These are phyloP conservation scores for Hydnomerulius pinastri DNA, from an alignment of 768 basidiomycete genomes.

Conservation along the genomic window DNA sequence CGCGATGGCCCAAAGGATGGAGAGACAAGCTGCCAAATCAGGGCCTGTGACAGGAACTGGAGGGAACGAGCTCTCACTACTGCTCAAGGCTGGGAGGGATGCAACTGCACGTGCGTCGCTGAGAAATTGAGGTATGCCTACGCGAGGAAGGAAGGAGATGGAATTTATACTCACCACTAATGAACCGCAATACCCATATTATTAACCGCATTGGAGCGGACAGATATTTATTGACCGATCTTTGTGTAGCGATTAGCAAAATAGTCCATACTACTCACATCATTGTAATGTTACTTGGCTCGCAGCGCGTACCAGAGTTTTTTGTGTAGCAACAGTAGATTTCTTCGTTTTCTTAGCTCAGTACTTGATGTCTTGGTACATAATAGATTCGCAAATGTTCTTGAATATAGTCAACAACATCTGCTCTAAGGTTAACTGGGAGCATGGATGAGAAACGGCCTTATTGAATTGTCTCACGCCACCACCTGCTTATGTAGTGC, in stretches of 20 bases:
- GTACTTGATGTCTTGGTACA: background rate
- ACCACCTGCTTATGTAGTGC: slow-evolving; percentile 4
- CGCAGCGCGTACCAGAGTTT: slow-evolving; percentile 7
- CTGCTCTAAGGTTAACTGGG: too few species aligned
- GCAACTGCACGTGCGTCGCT: slow-evolving; percentile 72
- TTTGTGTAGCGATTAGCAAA: slow-evolving; percentile 30
- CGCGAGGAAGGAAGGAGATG: background rate
- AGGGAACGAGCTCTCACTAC: slow-evolving; percentile 77
- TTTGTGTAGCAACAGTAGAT: slow-evolving; percentile 20
- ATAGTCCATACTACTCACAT: slow-evolving; percentile 13
- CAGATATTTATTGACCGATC: slow-evolving; percentile 27
- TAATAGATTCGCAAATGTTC: background rate
- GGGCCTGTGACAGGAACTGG: slow-evolving; percentile 82
- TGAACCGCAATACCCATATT: background rate
- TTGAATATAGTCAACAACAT: background rate
- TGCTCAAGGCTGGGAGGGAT: slow-evolving; percentile 89
- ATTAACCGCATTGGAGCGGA: slow-evolving; percentile 7
- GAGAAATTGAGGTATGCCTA: slow-evolving; percentile 23
- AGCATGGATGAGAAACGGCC: background rate
- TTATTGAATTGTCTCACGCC: background rate
- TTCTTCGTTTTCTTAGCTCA: background rate
- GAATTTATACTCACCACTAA: slow-evolving; percentile 12
- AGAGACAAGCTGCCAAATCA: slow-evolving; percentile 41
- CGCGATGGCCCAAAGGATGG: slow-evolving; percentile 54
- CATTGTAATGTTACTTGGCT: slow-evolving; percentile 15